Evolutionary conservation across 2,329 filamentous ascomycete species (phyloP).

Genomic region (Aspergillus floridensis): DNA sequence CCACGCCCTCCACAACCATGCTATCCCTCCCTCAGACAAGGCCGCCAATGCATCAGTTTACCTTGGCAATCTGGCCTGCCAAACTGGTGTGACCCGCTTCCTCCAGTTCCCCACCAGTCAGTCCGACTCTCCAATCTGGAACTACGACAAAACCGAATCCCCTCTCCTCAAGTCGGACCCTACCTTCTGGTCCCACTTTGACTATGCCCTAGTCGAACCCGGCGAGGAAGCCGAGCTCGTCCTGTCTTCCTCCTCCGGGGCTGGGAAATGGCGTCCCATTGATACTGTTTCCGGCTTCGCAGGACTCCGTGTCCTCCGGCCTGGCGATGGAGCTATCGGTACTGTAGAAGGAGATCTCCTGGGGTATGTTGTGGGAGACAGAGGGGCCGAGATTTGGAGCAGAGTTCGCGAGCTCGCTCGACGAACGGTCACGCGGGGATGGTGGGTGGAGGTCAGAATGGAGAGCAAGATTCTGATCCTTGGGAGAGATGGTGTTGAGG

Average conservation of each 20-base stretch:
- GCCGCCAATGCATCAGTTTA: constrained; percentile 44
- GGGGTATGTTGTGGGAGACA: constrained; percentile 33
- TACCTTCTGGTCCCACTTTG: constrained; percentile 57
- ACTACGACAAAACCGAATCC: constrained; percentile 62
- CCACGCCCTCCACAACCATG: constrained; percentile 37
- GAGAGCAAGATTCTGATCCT: constrained; percentile 55
- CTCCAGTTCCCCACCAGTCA: constrained; percentile 41
- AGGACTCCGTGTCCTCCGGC: constrained; percentile 49
- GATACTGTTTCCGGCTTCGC: constrained; percentile 52
- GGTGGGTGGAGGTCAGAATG: constrained; percentile 56
- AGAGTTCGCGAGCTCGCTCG: constrained; percentile 25
- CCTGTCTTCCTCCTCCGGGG: constrained; percentile 22
- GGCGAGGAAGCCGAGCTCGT: constrained; percentile 22
- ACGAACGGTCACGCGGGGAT: constrained; percentile 44
- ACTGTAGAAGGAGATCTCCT: constrained; percentile 37
- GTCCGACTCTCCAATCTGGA: constrained; percentile 40
- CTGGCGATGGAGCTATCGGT: constrained; percentile 33
- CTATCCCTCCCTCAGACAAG: constrained; percentile 7
- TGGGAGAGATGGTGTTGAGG: constrained; percentile 15
- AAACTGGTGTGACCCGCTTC: constrained; percentile 63
- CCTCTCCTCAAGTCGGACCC: constrained; percentile 47
- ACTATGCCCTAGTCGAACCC: constrained; percentile 57
- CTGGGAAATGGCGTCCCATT: constrained; percentile 52
- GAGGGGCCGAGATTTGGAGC: constrained; percentile 29
- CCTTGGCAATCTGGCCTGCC: constrained; percentile 61